A percentile compares a stretch with the other conserved stretches of the same genome.
phyloP scores from a whole-genome alignment of 306 rosid genomes.

The Prunus davidiana region DNA sequence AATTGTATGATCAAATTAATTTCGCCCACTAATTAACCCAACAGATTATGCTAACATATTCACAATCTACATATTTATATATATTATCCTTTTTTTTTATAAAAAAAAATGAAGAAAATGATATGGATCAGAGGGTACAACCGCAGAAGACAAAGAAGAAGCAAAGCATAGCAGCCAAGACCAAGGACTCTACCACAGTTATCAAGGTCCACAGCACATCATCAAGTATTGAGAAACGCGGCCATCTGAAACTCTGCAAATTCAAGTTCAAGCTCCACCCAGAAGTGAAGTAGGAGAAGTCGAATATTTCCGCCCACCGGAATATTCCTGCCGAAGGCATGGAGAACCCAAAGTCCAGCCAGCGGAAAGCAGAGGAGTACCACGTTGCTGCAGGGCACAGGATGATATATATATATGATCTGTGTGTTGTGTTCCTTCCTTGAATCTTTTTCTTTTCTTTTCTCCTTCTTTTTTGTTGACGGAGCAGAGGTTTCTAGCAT shows the following conservation, averaged over 20 bases:
- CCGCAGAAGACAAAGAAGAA: slow-evolving; percentile 59
- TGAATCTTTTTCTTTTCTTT: not conserved
- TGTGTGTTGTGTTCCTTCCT: not conserved
- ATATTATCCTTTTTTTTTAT: not conserved
- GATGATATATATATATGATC: not conserved
- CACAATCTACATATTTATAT: not conserved
- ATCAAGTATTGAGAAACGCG: slow-evolving; percentile 39
- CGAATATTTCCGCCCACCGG: slow-evolving; percentile 39
- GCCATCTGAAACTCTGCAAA: slow-evolving; percentile 29
- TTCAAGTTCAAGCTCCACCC: slow-evolving; percentile 34
- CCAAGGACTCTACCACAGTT: slow-evolving; percentile 41
- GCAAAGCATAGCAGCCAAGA: slow-evolving; percentile 48
- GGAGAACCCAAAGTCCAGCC: slow-evolving; percentile 36
- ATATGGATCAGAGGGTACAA: slow-evolving; percentile 41
- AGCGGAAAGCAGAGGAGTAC: slow-evolving; percentile 39
- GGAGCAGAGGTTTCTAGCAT: not conserved
- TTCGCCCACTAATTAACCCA: not conserved
- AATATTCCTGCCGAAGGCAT: slow-evolving; percentile 19
- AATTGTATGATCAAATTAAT: not conserved
- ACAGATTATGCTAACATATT: not conserved
- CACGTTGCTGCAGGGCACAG: slow-evolving; percentile 29
- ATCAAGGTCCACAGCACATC: slow-evolving; percentile 43
- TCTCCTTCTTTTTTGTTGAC: not conserved
- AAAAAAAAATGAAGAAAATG: not conserved
- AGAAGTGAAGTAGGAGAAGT: slow-evolving; percentile 31